phyloP scores from a whole-genome alignment of 257 asterid genomes.

The Lycium barbarum region DNA sequence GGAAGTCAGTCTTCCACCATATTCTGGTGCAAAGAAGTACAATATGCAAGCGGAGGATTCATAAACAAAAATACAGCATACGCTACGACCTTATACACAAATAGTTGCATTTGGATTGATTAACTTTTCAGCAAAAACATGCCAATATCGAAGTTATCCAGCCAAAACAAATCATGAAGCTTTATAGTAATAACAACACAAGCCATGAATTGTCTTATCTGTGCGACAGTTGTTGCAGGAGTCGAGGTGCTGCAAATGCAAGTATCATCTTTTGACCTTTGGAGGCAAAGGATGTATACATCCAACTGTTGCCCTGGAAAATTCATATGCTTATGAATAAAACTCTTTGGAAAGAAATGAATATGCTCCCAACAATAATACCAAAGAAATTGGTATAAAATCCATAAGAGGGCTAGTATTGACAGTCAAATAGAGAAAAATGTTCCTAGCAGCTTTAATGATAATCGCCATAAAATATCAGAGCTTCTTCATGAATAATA shows the following conservation, averaged over 20 bases:
- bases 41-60: background rate
- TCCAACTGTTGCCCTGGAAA: conserved; percentile 41
- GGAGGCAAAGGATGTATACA: conserved; percentile 41
- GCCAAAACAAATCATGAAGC: conserved; percentile 28
- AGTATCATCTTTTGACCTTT: conserved; percentile 39
- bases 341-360: conserved; percentile 26
- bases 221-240: conserved; percentile 20
- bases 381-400: conserved; percentile 9
- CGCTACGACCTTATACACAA: background rate
- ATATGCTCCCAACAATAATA: conserved; percentile 16
- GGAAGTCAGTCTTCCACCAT: background rate
- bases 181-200: conserved; percentile 3
- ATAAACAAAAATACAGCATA: background rate
- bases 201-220: conserved; percentile 28
- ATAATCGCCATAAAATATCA: background rate
- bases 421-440: background rate
- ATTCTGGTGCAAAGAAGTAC: background rate
- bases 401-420: background rate
- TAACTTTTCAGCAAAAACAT: background rate
- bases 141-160: conserved; percentile 10
- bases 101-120: background rate
- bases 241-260: conserved; percentile 33
- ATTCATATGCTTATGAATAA: conserved; percentile 33
- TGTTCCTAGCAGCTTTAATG: background rate
- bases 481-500: background rate